Percentiles rank a stretch among this genome's conserved stretches.
Evolutionary conservation across 73 alveolate genomes (phyloP).

Genomic region (Uronychia setigera): DNA sequence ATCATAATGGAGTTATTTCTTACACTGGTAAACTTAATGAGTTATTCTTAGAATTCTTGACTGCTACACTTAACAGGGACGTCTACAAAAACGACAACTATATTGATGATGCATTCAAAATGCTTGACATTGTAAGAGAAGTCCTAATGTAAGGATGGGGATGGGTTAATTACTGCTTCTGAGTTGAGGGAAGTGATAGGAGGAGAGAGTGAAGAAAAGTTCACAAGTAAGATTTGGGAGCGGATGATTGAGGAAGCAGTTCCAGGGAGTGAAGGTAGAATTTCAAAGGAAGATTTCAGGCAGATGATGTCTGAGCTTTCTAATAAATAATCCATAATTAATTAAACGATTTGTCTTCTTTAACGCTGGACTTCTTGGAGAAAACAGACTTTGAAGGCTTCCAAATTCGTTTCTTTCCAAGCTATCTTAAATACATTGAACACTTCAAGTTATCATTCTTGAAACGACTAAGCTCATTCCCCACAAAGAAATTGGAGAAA

Average conservation of each 20-base stretch:
- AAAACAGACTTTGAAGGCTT: not conserved
- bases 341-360: not conserved
- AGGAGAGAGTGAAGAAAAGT: not conserved
- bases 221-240: not conserved
- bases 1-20: slow-evolving; percentile 55
- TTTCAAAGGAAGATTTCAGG: not conserved
- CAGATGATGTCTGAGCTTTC: not conserved
- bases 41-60: slow-evolving; percentile 38
- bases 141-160: not conserved
- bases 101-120: slow-evolving; percentile 40
- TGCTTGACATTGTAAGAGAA: slow-evolving; percentile 34
- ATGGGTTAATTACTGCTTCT: not conserved
- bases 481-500: not conserved
- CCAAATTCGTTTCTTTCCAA: not conserved
- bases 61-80: slow-evolving; percentile 53
- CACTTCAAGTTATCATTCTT: not conserved
- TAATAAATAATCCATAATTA: not conserved
- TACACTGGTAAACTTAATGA: slow-evolving; percentile 41
- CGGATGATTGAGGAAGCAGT: not conserved
- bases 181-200: not conserved
- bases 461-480: not conserved
- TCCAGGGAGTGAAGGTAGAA: not conserved
- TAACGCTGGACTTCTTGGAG: not conserved
- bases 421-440: too few species aligned
- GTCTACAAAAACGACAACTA: slow-evolving; percentile 31